Evolutionary conservation across 2,329 filamentous ascomycete species (phyloP).

Genomic region (Pseudonectria foliicola): DNA sequence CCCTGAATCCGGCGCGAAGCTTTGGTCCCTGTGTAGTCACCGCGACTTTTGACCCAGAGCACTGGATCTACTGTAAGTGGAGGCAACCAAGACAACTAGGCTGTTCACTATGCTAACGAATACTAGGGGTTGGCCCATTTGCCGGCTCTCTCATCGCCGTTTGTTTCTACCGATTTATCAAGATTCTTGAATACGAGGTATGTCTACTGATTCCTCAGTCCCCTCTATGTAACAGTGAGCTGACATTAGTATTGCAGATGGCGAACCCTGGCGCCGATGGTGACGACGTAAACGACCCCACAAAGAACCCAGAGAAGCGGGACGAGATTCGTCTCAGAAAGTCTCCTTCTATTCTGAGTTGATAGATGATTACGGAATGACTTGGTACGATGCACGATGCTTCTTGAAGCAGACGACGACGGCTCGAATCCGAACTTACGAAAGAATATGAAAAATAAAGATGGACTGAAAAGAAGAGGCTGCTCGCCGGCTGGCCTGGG

Average conservation of each 20-base stretch:
- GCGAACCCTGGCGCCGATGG: constrained; percentile 41
- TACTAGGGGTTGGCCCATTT: constrained; percentile 27
- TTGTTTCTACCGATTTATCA: constrained; percentile 33
- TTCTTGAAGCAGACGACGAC: too few species aligned
- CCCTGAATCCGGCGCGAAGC: constrained; percentile 39
- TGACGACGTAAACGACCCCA: constrained; percentile 35
- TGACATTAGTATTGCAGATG: constrained; percentile 24
- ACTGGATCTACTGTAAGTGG: constrained; percentile 40
- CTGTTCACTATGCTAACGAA: constrained; percentile 1
- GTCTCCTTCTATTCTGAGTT: constrained; percentile 17
- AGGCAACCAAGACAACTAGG: neutral
- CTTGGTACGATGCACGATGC: too few species aligned
- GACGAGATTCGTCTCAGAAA: constrained; percentile 21
- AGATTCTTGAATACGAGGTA: constrained; percentile 33
- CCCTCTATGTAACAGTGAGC: neutral
- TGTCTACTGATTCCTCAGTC: neutral
- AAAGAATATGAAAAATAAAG: too few species aligned
- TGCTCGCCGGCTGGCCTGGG: too few species aligned
- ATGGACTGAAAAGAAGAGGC: too few species aligned
- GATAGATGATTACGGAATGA: neutral
- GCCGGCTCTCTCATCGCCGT: constrained; percentile 29
- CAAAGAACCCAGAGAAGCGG: constrained; percentile 35
- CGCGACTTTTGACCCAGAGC: constrained; percentile 32
- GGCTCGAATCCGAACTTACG: too few species aligned
- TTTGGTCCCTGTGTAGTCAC: constrained; percentile 40